phyloP scores from a whole-genome alignment of 2,329 filamentous ascomycete genomes.

The Calonectria honghensis region DNA sequence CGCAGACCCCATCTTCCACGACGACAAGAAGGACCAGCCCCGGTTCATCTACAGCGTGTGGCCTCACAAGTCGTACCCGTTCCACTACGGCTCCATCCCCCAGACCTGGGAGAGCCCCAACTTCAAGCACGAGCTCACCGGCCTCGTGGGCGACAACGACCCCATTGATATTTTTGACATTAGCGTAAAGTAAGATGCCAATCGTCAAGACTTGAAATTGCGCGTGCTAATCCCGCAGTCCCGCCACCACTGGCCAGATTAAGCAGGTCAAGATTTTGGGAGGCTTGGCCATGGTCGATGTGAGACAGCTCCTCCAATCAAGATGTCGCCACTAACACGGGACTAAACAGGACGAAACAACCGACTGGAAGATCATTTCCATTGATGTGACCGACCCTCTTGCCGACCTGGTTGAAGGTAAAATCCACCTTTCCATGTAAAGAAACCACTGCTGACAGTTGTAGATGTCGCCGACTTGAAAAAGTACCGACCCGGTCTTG shows the following conservation, averaged over 20 bases:
- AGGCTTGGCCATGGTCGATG: constrained; percentile 63
- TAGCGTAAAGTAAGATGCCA: constrained; percentile 49
- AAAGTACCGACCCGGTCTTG: constrained; percentile 61
- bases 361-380: constrained; percentile 64
- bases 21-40: constrained; percentile 60
- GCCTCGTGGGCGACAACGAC: constrained; percentile 63
- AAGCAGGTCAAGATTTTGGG: constrained; percentile 66
- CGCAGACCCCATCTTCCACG: constrained; percentile 65
- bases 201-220: too few species aligned
- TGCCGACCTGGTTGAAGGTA: constrained; percentile 59
- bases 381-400: constrained; percentile 63
- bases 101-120: constrained; percentile 68
- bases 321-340: not conserved
- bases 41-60: constrained; percentile 65
- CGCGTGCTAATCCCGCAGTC: constrained; percentile 33
- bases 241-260: constrained; percentile 61
- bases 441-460: constrained; percentile 33
- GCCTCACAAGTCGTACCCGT: constrained; percentile 66
- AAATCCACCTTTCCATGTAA: not conserved
- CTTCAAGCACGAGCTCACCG: constrained; percentile 62
- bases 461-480: constrained; percentile 62
- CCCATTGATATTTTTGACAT: constrained; percentile 65
- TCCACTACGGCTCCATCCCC: constrained; percentile 66
- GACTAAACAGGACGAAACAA: constrained; percentile 54
- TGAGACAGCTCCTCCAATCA: constrained; percentile 24